phyloP scores from a whole-genome alignment of 23 red algal genomes.

The Gracilariopsis chorda region DNA sequence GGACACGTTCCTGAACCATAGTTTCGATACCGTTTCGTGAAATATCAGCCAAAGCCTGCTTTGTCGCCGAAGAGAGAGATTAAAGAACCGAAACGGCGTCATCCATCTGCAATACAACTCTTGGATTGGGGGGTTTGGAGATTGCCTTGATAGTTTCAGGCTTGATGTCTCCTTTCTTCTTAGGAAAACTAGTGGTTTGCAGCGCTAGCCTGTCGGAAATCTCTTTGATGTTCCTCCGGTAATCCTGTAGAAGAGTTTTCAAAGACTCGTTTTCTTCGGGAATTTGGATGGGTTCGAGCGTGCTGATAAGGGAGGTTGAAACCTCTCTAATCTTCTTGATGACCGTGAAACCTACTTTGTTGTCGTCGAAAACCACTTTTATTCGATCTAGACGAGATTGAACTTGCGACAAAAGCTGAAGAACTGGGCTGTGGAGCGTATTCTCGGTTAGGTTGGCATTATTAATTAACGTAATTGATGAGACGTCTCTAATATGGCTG shows the following conservation, averaged over 20 bases:
- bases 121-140: neutral
- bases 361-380: neutral
- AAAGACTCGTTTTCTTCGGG: neutral
- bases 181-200: neutral
- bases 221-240: neutral
- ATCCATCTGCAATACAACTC: neutral
- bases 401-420: neutral
- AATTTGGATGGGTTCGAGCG: neutral
- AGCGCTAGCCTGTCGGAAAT: neutral
- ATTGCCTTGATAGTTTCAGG: neutral
- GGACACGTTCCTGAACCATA: neutral
- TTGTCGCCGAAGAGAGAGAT: neutral
- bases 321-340: neutral
- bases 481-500: conserved; percentile 7
- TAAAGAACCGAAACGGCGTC: conserved; percentile 16
- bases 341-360: neutral
- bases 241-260: neutral
- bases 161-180: neutral
- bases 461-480: neutral
- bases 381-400: neutral
- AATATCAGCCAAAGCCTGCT: neutral
- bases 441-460: neutral
- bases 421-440: neutral
- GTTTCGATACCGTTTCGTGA: neutral
- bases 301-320: neutral